These are phyloP conservation scores for Fraxinus anomala DNA, from an alignment of 257 asterid genomes.

Conservation along the genomic window DNA sequence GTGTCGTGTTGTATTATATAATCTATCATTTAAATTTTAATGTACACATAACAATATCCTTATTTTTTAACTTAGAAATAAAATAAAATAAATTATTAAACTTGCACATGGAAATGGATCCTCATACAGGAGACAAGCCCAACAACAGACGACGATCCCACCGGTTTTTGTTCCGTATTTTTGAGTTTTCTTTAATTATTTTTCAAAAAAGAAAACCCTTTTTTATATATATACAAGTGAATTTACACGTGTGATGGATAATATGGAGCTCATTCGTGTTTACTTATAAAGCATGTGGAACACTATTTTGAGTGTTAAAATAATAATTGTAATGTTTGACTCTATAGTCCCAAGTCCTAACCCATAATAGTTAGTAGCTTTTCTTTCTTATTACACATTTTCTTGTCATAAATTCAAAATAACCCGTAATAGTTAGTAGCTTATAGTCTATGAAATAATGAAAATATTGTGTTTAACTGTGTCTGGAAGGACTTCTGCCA, in stretches of 20 bases:
- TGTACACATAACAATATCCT: too few relatives aligned
- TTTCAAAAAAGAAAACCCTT: background rate
- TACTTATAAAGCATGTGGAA: too few relatives aligned
- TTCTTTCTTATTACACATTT: background rate
- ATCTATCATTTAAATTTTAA: too few relatives aligned
- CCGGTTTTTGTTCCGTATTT: conserved; percentile 28
- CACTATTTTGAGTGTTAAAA: too few relatives aligned
- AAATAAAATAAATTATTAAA: conserved; percentile 23
- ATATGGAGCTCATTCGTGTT: too few relatives aligned
- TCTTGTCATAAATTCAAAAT: background rate
- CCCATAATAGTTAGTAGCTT: background rate
- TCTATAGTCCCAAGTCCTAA: too few relatives aligned
- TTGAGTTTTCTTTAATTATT: conserved; percentile 23
- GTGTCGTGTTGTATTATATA: too few relatives aligned
- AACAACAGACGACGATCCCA: conserved; percentile 39
- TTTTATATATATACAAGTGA: too few relatives aligned
- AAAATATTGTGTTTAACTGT: too few relatives aligned
- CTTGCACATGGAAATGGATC: conserved; percentile 54
- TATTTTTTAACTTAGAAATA: conserved; percentile 14
- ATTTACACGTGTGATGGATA: too few relatives aligned
- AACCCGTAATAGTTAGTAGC: background rate
- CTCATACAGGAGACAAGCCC: conserved; percentile 46
- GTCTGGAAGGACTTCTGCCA: too few relatives aligned
- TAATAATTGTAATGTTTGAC: too few relatives aligned
- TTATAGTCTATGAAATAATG: background rate